Evolutionary conservation across 176 grass and related monocot genomes (phyloP).

Genomic region (barley (Hordeum vulgare)): MorexV3_pseudomolecules_assembly NC_058519.1:107295177-107295676

Average conservation of each 20-base stretch:
- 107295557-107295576: neutral
- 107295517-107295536: conserved; percentile 4
- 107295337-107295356: neutral
- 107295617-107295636: too few relatives aligned
- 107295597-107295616: too few relatives aligned
- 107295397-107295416: conserved; percentile 89
- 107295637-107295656: too few relatives aligned
- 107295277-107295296: neutral
- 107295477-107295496: conserved; percentile 75
- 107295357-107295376: conserved; percentile 76
- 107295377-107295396: conserved; percentile 69
- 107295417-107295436: conserved; percentile 96
- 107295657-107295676: too few relatives aligned
- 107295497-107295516: conserved; percentile 86
- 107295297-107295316: neutral
- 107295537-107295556: neutral
- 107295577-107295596: neutral
- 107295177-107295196: conserved; percentile 80
- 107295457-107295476: conserved; percentile 99
- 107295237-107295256: conserved; percentile 84
- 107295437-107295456: conserved; percentile 86
- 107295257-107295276: neutral
- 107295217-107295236: conserved; percentile 87
- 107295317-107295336: neutral
- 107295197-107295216: conserved; percentile 82